Evolutionary conservation across 495 filamentous ascomycete species (phyloP).

Genomic region (Hypomontagnella submonticulosa): DNA sequence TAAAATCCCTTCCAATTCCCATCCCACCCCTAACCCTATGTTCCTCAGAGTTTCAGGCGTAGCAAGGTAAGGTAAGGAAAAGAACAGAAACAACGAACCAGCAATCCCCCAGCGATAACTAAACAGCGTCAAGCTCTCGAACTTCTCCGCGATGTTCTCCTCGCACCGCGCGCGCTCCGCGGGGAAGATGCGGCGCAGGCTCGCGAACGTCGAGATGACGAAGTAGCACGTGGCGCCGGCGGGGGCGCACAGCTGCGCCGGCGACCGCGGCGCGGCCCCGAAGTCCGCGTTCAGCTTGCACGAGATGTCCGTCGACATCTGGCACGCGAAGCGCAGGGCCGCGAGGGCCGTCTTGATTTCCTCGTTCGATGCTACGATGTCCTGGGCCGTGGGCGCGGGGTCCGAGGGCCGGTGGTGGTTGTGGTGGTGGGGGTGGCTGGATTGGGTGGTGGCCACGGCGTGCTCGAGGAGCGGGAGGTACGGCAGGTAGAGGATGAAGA

Average conservation of each 20-base stretch:
- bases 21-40: too few relatives aligned
- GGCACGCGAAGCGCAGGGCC: conserved; percentile 48
- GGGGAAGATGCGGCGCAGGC: conserved; percentile 41
- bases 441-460: not conserved
- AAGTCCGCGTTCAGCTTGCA: conserved; percentile 47
- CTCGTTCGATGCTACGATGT: conserved; percentile 10
- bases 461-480: conserved; percentile 35
- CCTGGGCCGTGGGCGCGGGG: not conserved
- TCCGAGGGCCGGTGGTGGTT: too few relatives aligned
- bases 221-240: conserved; percentile 47
- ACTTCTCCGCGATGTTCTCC: conserved; percentile 46
- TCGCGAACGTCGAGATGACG: conserved; percentile 41
- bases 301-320: conserved; percentile 49
- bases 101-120: conserved; percentile 49
- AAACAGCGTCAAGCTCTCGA: conserved; percentile 47
- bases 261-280: conserved; percentile 34
- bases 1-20: too few relatives aligned
- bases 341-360: conserved; percentile 42
- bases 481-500: conserved; percentile 38
- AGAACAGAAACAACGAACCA: conserved; percentile 33
- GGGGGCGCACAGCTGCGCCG: conserved; percentile 44
- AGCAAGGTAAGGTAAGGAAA: conserved; percentile 2
- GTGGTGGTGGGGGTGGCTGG: not conserved
- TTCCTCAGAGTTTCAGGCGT: too few relatives aligned
- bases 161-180: conserved; percentile 39